Base-by-base conservation (phyloP, 2,329 filamentous ascomycete genomes). In the Coleophoma eucalyptorum region DNA sequence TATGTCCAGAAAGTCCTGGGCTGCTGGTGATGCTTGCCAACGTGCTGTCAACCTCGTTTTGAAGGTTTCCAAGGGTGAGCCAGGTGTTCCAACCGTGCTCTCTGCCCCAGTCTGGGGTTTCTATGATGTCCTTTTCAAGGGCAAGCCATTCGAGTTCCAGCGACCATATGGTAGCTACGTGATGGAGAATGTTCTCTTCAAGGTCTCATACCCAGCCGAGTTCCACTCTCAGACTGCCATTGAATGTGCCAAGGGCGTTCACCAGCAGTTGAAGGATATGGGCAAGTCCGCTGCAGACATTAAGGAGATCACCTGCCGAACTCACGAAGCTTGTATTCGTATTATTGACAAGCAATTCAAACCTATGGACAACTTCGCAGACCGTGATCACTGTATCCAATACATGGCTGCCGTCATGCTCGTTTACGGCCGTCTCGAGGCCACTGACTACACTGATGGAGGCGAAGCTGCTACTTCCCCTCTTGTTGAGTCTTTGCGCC, bases 271-370 rank as follows among this genome's bases (percentile, higher is more conserved):
- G 58, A 87, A 88, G 71, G 78, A 82, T 40, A 77, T 88, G 77
- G 93, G 91, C 75, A 96, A 97, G 81, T 89, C 86, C 49, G 91
- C 92, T 51, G 88, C 87, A 61, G 93, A 99, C 71, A 96, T 99
- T 77, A 93, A 96, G 77, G 81, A 81, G 55, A 83, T 99, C 65
- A 91, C 87, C 62, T 96, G 93, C 83, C 87, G 94, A 64, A 99
- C 94, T 8, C 94, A 99, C 77, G 94, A 99, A 75, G 94, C 94
- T 52, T 97, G 94, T 77, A 84, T 99, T 68, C 91, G 94, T 65
- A 99, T 99, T 75, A 99, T 99, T 66, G 94, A 99, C 83, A 99
- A 99, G 82, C 94, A 99, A 76, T 95, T 96, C 82, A 97, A 97
- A 83, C 86, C 92, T 63, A 96, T 99, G 90, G 92, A 97, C 79